Conservation (phyloP, 2,329 filamentous ascomycete genomes). For the Fusarium sp. region DNA sequence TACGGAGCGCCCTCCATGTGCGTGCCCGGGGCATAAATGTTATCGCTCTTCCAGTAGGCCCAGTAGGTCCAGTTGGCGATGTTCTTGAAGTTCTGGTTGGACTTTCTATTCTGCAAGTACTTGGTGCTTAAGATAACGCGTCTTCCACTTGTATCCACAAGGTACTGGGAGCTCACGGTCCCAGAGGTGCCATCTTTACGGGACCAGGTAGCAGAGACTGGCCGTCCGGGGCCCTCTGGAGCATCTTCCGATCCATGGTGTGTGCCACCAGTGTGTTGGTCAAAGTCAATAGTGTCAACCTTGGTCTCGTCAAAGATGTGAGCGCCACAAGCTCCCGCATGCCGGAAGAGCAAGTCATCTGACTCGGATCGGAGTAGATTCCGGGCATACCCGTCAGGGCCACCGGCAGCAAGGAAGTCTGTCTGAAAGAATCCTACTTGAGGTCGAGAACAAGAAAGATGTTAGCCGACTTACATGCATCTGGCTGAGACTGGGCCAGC, state of each 20-base stretch:
- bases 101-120: constrained; percentile 64
- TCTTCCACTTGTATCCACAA: constrained; percentile 66
- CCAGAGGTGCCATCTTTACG: constrained; percentile 57
- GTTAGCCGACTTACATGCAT: not conserved
- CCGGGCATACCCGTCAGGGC: constrained; percentile 59
- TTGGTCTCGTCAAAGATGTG: constrained; percentile 59
- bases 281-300: constrained; percentile 55
- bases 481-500: constrained; percentile 2
- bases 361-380: constrained; percentile 64
- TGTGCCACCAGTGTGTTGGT: not conserved
- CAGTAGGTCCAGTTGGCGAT: constrained; percentile 67
- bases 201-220: constrained; percentile 56
- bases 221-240: constrained; percentile 45
- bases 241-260: not conserved
- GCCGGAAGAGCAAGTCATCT: constrained; percentile 61
- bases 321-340: constrained; percentile 59
- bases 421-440: constrained; percentile 35
- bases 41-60: constrained; percentile 62
- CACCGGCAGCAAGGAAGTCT: constrained; percentile 60
- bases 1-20: constrained; percentile 56
- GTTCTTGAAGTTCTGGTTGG: constrained; percentile 65
- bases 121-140: constrained; percentile 62
- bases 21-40: constrained; percentile 55
- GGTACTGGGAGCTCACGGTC: constrained; percentile 61
- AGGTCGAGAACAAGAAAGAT: not conserved